Percentiles rank a stretch among this genome's conserved stretches.
These are phyloP conservation scores for Arabis hirsuta DNA, from an alignment of 345 rosid species.

Conservation along the genomic window DNA sequence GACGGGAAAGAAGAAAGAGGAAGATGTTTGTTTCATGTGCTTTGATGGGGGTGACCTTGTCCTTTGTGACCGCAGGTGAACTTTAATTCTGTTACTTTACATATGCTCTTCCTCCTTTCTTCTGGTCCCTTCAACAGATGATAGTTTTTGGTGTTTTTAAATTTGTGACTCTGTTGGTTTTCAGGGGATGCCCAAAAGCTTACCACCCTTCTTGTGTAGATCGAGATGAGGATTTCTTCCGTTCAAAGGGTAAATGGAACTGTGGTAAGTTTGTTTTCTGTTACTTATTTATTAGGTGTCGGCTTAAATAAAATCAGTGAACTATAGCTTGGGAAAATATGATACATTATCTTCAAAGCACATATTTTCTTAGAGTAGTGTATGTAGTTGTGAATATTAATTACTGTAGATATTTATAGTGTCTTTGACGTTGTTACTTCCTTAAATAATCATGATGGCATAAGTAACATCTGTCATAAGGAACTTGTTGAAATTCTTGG, in stretches of 20 bases:
- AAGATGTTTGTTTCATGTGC: constrained; percentile 98
- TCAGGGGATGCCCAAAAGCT: constrained; percentile 99
- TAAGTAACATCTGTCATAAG: constrained; percentile 13
- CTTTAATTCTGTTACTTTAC: constrained; percentile 13
- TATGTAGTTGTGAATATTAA: constrained; percentile 20
- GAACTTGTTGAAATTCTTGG: constrained; percentile 7
- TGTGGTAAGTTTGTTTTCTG: constrained; percentile 71
- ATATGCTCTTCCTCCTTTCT: constrained; percentile 14
- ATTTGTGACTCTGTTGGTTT: constrained; percentile 19
- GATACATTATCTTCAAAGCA: constrained; percentile 18
- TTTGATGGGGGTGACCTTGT: constrained; percentile 97
- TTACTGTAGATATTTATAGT: constrained; percentile 2
- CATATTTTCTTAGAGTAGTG: constrained; percentile 15
- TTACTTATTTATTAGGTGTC: constrained; percentile 12
- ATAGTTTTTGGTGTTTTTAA: constrained; percentile 8
- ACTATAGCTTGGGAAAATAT: constrained; percentile 9
- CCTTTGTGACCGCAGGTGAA: constrained; percentile 95
- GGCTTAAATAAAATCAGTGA: constrained; percentile 28
- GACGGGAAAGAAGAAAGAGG: constrained; percentile 73
- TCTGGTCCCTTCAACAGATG: constrained; percentile 12
- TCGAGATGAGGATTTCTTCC: constrained; percentile 91
- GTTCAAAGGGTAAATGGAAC: constrained; percentile 87
- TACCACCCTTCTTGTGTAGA: constrained; percentile 93
- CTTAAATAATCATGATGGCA: constrained; percentile 19
- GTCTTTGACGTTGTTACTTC: constrained; percentile 16